Base-by-base conservation (phyloP, 1,284 basidiomycete genomes). In the Stereum hirsutum region DNA sequence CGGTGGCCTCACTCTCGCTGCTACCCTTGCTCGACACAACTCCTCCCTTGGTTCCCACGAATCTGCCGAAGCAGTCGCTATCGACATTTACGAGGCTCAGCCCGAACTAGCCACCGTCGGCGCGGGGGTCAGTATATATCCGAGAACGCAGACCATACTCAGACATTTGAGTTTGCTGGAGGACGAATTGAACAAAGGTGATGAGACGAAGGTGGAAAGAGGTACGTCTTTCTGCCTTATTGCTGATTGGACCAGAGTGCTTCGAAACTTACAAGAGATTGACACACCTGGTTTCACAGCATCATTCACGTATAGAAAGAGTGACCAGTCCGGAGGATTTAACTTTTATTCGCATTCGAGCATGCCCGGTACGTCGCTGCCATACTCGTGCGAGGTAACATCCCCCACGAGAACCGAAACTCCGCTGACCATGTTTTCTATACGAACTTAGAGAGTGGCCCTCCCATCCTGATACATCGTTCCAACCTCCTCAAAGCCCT, bases 21-120 rank as follows among this genome's bases (percentile, higher is more conserved):
- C 33, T 7, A 36, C 31, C 24, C 21, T 42, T 11, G 24, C 14
- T 5, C 17, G 24, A 36, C n/a, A n/a, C n/a, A n/a, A n/a, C n/a
- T n/a, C n/a, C n/a, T n/a, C n/a, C n/a, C n/a, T n/a, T n/a, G n/a
- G n/a, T n/a, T 42, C 25, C 19, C 20, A 23, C 11, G 21, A 42
- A 17, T 14, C 37, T 6, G 15, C 11, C 7, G 37, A 11, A 6
- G 24, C 19, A 6, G 31, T 36, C 15, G 17, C 17, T 14, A 14
- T 42, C 6, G 41, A 42, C 31, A 10, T 34, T 6, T 42, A 42
- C 33, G 41, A 42, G 31, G 32, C 31, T 25, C 25, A 25, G 32
- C 19, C 20, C 6, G 19, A n/a, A 14, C 15, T 42, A 0, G 41
- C 17, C 14, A 42, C 41, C 15, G 32, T 26, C 10, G 41, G 41